Base-by-base conservation (phyloP, 148 eudicot genomes). In the Amaranthus cruentus region DNA sequence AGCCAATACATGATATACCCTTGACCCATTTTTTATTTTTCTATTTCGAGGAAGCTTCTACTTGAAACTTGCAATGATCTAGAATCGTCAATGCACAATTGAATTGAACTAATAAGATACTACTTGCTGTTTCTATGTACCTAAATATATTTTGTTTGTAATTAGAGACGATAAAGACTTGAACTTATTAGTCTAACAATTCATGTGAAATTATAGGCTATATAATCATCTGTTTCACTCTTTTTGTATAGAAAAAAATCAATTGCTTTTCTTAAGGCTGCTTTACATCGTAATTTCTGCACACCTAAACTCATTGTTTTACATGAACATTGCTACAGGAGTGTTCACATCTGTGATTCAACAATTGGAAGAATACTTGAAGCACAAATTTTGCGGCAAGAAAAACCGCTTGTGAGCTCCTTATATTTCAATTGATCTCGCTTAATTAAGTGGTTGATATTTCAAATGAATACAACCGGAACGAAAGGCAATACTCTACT, bases 301-400 rank as follows among this genome's bases (percentile, higher is more conserved):
- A 28, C 54, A 46, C 4, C 66, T 66, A 66, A 64, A n/a, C 28
- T 38, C 46, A 28, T 47, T 51, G 47, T 47, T 38, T 51, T 57
- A 15, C 50, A 46, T 65, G 28, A 38, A 44, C 47, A 14, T 68
- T 13, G 62, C 67, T 75, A 74, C 85, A 91, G 96, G 89, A 66
- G 66, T 72, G 59, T 84, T 94, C 60, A 53, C 82, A 1, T 73
- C 58, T 44, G 71, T 89, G 66, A 88, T 91, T 78, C 80, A 80
- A 78, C 85, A 74, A 71, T 65, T 93, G 59, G 91, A 91, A 82
- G 87, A 82, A 70, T 75, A 70, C 72, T 67, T 94, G 65, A 91
- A 74, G 75, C 75, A 75, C 43, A 81, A 73, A 80, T 91, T 88
- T 77, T 76, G 87, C 57, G 77, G 63, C 84, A 82, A 77, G 77